Evolutionary conservation across 768 basidiomycete species (phyloP).

Genomic region (Mycena kentingensis): DNA sequence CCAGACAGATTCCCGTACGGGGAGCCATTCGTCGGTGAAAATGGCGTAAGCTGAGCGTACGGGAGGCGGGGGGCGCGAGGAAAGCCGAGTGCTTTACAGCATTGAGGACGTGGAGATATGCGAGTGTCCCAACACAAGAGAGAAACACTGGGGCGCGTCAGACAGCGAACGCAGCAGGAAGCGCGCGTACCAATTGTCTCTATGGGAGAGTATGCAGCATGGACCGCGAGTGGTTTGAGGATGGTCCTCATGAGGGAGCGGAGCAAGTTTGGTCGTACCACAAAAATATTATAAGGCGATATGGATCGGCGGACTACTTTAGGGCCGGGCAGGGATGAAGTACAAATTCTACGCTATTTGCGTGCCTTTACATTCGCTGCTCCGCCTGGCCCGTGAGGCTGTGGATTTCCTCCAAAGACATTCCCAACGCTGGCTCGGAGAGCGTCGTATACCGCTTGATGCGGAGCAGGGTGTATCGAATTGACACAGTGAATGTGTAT

Average conservation of each 20-base stretch:
- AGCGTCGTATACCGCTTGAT: constrained; percentile 68
- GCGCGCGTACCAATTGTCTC: constrained; percentile 95
- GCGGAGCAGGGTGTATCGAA: constrained; percentile 79
- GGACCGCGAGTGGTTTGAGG: constrained; percentile 67
- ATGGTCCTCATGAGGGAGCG: constrained; percentile 50
- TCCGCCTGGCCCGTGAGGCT: not conserved
- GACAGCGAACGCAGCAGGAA: no score
- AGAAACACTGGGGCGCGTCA: no score
- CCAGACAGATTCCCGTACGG: constrained; percentile 60
- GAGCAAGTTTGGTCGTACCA: not conserved
- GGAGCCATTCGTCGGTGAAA: constrained; percentile 62
- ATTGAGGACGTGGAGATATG: constrained; percentile 91
- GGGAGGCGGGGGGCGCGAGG: constrained; percentile 57
- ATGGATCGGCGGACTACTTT: no score
- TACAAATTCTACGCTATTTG: no score
- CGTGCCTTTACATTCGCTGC: not conserved
- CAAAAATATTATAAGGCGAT: no score
- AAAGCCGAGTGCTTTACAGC: constrained; percentile 89
- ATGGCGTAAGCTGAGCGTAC: constrained; percentile 60
- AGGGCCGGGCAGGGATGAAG: no score
- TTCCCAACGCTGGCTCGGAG: constrained; percentile 38
- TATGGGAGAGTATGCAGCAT: constrained; percentile 76
- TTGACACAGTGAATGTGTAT: constrained; percentile 68
- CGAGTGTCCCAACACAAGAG: constrained; percentile 86
- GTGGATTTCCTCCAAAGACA: not conserved